phyloP scores from a whole-genome alignment of 2,329 filamentous ascomycete genomes.

The Fusarium duplospermum region DNA sequence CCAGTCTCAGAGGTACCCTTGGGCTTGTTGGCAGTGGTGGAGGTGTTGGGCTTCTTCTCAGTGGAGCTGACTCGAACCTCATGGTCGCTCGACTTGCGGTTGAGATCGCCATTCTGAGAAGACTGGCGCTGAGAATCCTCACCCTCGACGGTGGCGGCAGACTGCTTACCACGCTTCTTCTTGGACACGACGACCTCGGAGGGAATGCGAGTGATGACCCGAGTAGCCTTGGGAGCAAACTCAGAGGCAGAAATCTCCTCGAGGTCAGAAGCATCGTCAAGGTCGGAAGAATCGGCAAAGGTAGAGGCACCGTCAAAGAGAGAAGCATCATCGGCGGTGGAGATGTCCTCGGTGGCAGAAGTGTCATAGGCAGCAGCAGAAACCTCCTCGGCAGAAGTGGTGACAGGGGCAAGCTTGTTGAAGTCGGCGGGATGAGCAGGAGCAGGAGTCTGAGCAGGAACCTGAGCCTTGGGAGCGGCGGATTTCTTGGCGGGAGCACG shows the following conservation, averaged over 20 bases:
- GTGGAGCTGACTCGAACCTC: background rate
- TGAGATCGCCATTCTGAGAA: background rate
- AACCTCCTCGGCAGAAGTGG: background rate
- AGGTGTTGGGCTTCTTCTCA: background rate
- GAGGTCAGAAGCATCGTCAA: background rate
- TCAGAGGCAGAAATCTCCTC: background rate
- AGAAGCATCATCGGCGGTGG: background rate
- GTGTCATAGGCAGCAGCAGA: background rate
- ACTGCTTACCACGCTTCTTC: slow-evolving; percentile 2
- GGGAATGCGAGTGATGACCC: background rate
- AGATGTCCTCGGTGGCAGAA: background rate
- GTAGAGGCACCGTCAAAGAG: background rate
- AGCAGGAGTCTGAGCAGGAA: background rate
- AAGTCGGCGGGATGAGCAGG: background rate
- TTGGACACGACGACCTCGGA: slow-evolving; percentile 2
- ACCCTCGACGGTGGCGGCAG: background rate
- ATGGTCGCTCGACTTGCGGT: background rate
- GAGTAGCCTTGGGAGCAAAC: background rate
- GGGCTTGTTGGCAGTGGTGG: background rate
- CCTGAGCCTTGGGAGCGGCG: background rate
- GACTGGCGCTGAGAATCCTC: background rate
- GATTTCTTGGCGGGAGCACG: background rate
- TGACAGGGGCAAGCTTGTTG: background rate
- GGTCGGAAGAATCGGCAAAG: background rate
- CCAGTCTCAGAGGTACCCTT: background rate